Base-by-base conservation (phyloP, 2,329 filamentous ascomycete genomes). In the Fusarium udum region DNA sequence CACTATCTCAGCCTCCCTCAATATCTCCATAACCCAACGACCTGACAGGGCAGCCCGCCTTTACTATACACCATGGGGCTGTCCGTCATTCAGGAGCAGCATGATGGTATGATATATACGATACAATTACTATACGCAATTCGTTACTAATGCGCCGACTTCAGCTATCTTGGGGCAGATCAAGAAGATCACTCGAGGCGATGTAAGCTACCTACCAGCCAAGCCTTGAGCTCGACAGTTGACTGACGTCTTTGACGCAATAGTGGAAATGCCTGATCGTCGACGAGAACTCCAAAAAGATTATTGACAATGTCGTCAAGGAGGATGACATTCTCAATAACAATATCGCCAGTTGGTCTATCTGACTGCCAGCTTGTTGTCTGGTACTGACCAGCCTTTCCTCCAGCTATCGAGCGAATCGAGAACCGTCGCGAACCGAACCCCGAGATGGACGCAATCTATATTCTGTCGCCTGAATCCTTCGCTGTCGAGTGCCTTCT, bases 231-330 rank as follows among this genome's bases (percentile, higher is more conserved):
- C 46, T 46, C 28, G 24, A 32, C 48, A 63, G 45, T 69, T 75
- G 37, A 79, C 67, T 73, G 52, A 75, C 60, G 24, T 34, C 52
- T 61, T 28, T 63, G 56, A 36, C 28, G 15, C 26, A 58, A 61
- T 75, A 98, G 95, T 99, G 96, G 96, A 99, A 98, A 89, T 93
- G 98, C 75, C 86, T 99, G 76, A 92, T 99, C 60, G 87, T 98
- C 78, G 96, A 99, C 84, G 91, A 93, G 76, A 88, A 87, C 64
- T 95, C 94, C 81, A 92, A 92, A 81, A 95, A 92, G 82, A 89
- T 99, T 77, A 88, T 99, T 78, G 92, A 97, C 84, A 97, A 95
- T 86, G 93, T 94, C 52, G 90, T 95, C 81, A 95, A 94, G 79
- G 93, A 98, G 86, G 95, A 99, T 89, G 94, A 98, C 79, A 97